phyloP scores from a whole-genome alignment of 192 early-diverging fungal species.

The Powellomyces hirtus region DNA sequence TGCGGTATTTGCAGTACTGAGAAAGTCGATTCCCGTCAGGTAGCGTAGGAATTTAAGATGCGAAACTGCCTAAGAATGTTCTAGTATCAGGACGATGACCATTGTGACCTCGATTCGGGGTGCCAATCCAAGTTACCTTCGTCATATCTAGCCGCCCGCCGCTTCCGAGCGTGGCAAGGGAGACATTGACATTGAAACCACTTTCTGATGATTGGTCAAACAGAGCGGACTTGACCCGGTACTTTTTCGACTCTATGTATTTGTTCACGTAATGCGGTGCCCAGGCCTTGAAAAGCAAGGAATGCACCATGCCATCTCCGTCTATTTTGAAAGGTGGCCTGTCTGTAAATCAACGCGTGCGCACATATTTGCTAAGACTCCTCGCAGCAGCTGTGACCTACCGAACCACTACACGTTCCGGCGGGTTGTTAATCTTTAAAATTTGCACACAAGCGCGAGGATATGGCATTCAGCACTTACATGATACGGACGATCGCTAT shows the following conservation, averaged over 20 bases:
- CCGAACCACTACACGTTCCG: no score
- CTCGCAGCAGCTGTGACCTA: no score
- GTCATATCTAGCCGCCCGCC: background rate
- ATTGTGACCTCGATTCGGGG: no score
- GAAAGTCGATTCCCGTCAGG: background rate
- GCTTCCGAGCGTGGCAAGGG: background rate
- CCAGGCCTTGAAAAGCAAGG: background rate
- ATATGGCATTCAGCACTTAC: no score
- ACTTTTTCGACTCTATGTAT: background rate
- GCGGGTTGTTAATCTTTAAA: no score
- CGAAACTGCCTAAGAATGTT: background rate
- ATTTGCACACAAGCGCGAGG: no score
- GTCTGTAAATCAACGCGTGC: no score
- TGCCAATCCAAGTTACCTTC: background rate
- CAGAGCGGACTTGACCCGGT: background rate
- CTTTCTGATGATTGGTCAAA: background rate
- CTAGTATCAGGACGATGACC: no score
- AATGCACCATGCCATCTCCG: background rate
- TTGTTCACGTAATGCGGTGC: background rate
- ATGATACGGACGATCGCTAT: background rate
- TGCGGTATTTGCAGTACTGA: background rate
- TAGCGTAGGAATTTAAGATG: background rate
- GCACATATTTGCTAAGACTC: no score
- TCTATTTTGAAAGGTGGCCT: no score
- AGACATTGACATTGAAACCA: background rate